Conservation (phyloP, 108 stramenopile species). For the Nitzschia inconspicua region DNA sequence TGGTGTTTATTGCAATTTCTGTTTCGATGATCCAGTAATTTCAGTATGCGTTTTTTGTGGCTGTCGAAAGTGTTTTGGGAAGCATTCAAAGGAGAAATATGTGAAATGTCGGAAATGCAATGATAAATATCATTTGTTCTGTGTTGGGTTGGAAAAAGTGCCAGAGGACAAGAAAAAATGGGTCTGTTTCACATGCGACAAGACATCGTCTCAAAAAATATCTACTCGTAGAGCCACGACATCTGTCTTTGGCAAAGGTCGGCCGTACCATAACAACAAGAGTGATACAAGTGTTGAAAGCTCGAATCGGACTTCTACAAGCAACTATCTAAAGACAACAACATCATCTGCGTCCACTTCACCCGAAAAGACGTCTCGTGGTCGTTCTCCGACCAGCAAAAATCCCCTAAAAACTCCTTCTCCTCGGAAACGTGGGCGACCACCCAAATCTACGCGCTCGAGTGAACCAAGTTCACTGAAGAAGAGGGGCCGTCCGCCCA, state of each 20-base stretch:
- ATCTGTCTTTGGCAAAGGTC: too few species aligned
- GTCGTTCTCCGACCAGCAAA: conserved; percentile 23
- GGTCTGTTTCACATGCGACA: conserved; percentile 47
- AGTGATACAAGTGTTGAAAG: too few species aligned
- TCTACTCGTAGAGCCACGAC: too few species aligned
- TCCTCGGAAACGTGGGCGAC: conserved; percentile 21
- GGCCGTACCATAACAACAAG: too few species aligned
- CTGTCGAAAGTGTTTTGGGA: conserved; percentile 82
- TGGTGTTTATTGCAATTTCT: conserved; percentile 42
- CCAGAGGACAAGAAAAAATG: conserved; percentile 46
- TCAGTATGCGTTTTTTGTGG: conserved; percentile 80
- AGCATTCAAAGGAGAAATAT: conserved; percentile 51
- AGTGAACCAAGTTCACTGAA: too few species aligned
- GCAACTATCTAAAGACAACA: neutral
- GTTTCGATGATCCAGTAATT: conserved; percentile 60
- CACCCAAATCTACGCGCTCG: too few species aligned
- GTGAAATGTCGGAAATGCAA: conserved; percentile 43
- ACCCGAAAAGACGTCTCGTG: conserved; percentile 11
- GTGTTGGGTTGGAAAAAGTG: conserved; percentile 32
- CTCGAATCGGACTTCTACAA: neutral
- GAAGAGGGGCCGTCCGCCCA: too few species aligned
- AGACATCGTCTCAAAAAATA: conserved; percentile 6
- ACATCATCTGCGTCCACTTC: conserved; percentile 4
- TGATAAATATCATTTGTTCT: conserved; percentile 52
- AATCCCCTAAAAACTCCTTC: neutral